Evolutionary conservation across 345 rosid species (phyloP).

Genomic region (Toxicodendron radicans): DNA sequence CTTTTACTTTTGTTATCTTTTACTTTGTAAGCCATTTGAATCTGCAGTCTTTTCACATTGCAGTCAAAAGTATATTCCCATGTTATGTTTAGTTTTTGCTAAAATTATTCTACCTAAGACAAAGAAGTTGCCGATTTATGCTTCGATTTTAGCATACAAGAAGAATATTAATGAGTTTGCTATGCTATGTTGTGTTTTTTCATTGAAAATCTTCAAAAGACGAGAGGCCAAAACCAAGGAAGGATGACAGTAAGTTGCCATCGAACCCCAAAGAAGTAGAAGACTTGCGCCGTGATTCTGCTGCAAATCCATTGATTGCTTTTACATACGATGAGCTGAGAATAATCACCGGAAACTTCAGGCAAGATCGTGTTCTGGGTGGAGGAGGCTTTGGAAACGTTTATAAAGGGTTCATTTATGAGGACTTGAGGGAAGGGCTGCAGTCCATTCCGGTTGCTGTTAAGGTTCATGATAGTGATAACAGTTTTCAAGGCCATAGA

Average conservation of each 20-base stretch:
- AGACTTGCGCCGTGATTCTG: conserved; percentile 76
- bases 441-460: conserved; percentile 81
- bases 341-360: conserved; percentile 71
- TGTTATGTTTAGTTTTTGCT: too few species aligned
- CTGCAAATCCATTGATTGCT: conserved; percentile 79
- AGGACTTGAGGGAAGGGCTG: conserved; percentile 62
- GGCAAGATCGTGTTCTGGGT: conserved; percentile 91
- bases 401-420: conserved; percentile 75
- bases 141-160: not conserved
- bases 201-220: conserved; percentile 63
- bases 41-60: too few species aligned
- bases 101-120: too few species aligned
- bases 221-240: conserved; percentile 40
- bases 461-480: conserved; percentile 92
- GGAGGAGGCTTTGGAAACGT: conserved; percentile 98
- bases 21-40: too few species aligned
- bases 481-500: conserved; percentile 90
- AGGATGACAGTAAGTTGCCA: conserved; percentile 64
- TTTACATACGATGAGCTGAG: conserved; percentile 77
- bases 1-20: not conserved
- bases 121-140: not conserved
- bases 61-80: too few species aligned
- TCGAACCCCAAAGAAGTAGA: conserved; percentile 96
- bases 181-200: conserved; percentile 6
- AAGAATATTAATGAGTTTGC: conserved; percentile 8